Base-by-base conservation (phyloP, 345 rosid genomes). In the Lumnitzera littorea region DNA sequence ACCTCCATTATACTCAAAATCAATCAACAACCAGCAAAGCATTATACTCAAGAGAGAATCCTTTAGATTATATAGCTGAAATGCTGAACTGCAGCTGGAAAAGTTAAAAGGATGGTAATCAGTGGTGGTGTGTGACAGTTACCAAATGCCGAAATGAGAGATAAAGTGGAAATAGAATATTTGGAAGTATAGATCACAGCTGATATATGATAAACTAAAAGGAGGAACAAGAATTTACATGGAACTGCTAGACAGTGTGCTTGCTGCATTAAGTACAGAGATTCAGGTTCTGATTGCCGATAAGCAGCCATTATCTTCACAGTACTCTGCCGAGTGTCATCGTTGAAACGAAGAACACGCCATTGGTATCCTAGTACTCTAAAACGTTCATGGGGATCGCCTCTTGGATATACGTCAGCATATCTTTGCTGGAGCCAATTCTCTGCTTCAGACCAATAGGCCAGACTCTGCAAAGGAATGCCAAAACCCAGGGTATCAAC, bases 171-270 rank as follows among this genome's bases (percentile, higher is more conserved):
- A 36, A 6, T 36, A 9, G 43, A 36, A 36, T 36, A 36, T 36
- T 36, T 36, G 9, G 7, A 5, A 5, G 9, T 36, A 5, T 9
- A 2, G 43, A 36, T 9, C 7, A 9, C 43, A 36, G 43, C 43
- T 36, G 43, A 27, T 27, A 27, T 12, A 46, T 2, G 48, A 56
- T 53, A 0, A 12, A 51, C 25, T 54, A 48, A 58, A 29, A 43
- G 15, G 24, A 20, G 48, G 53, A 49, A 59, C 50, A 16, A 59
- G 48, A 23, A 62, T 56, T 25, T 67, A 89, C 96, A 92, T 65
- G 97, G 98, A 76, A 82, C 83, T 65, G 98, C 97, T 41, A 92
- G 80, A 65, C 94, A 89, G 63, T 81, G 77, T 3, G 98, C 66
- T 65, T 85, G 96, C 71, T 92, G 97, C 96, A 89, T 82, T 17